Evolutionary conservation across 1,139 yeast genomes (phyloP).

Genomic region (Meyerozyma athensensis): DNA sequence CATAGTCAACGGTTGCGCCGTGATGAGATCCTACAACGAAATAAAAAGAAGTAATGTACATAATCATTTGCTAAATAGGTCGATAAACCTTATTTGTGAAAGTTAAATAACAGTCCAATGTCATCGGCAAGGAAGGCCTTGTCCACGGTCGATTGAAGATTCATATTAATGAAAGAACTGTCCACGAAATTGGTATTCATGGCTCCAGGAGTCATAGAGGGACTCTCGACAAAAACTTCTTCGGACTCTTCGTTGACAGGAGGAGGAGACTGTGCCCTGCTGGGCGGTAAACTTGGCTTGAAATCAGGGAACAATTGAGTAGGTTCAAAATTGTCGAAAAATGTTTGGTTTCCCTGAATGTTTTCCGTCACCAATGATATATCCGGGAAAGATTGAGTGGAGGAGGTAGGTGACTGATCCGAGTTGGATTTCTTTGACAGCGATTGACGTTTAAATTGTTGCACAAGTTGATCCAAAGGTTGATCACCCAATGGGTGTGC

Average conservation of each 20-base stretch:
- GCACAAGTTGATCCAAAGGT: constrained; percentile 30
- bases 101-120: constrained; percentile 27
- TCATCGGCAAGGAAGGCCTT: constrained; percentile 30
- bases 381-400: constrained; percentile 41
- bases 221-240: constrained; percentile 10
- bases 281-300: constrained; percentile 31
- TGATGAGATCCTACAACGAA: constrained; percentile 34
- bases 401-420: constrained; percentile 31
- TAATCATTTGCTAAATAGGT: constrained; percentile 2
- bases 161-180: constrained; percentile 42
- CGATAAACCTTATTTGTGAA: constrained; percentile 10
- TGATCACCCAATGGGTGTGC: constrained; percentile 7
- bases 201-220: constrained; percentile 30
- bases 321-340: constrained; percentile 46
- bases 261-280: constrained; percentile 35
- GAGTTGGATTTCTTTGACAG: constrained; percentile 5
- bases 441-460: constrained; percentile 20
- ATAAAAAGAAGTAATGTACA: constrained; percentile 2
- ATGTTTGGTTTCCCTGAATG: constrained; percentile 36
- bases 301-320: constrained; percentile 45
- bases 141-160: constrained; percentile 38
- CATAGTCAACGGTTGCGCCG: constrained; percentile 57
- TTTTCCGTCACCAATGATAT: constrained; percentile 45
- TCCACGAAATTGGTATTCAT: constrained; percentile 42
- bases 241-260: constrained; percentile 7